These are phyloP conservation scores for Rhodocollybia butyracea DNA, from an alignment of 768 basidiomycete genomes.

Conservation along the genomic window DNA sequence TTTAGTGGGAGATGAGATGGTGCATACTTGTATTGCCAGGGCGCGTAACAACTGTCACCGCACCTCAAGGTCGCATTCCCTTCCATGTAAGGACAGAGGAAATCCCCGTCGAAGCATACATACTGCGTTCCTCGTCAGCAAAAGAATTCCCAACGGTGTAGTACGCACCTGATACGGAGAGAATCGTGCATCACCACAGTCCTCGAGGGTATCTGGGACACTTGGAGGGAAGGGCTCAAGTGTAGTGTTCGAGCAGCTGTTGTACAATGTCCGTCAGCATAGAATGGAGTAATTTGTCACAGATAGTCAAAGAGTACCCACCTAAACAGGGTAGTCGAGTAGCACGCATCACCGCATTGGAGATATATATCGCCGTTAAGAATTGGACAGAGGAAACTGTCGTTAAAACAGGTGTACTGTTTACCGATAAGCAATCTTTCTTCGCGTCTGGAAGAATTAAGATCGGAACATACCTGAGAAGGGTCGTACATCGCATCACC, in stretches of 20 bases:
- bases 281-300: neutral
- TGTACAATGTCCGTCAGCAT: neutral
- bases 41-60: constrained; percentile 5
- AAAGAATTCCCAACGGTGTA: neutral
- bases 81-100: constrained; percentile 10
- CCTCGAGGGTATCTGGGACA: neutral
- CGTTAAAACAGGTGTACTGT: constrained; percentile 15
- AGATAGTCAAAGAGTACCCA: neutral
- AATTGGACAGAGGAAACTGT: constrained; percentile 13
- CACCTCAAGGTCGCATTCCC: constrained; percentile 3
- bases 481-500: constrained; percentile 11
- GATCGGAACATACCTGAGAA: constrained; percentile 4
- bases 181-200: constrained; percentile 7
- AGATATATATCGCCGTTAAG: constrained; percentile 7
- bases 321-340: constrained; percentile 10
- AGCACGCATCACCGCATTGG: constrained; percentile 12
- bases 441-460: neutral
- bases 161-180: constrained; percentile 5
- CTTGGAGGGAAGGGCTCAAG: constrained; percentile 2
- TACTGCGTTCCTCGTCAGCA: neutral
- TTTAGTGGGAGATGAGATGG: too few relatives aligned
- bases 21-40: constrained; percentile 7
- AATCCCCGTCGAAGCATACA: constrained; percentile 9
- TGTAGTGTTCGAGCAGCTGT: constrained; percentile 11
- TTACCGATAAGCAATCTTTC: neutral